A percentile compares a stretch with the other conserved stretches of the same genome.
Evolutionary conservation across 495 filamentous ascomycete species (phyloP).

Genomic region (Aspergillus panamensis): DNA sequence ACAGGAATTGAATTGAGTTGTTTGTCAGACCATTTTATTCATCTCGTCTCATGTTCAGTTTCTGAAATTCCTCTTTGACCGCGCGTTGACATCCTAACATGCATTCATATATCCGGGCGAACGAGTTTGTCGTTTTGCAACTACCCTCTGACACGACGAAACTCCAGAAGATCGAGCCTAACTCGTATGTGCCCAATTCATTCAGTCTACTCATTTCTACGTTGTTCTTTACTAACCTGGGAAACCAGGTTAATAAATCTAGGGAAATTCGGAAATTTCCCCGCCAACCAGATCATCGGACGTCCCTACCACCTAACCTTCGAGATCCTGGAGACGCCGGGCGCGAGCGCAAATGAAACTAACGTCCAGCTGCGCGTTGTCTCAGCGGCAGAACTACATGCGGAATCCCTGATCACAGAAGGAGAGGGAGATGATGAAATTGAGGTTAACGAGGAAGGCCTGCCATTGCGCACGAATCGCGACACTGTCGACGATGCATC

Average conservation of each 20-base stretch:
- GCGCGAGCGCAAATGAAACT: conserved; percentile 49
- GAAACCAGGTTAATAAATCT: conserved; percentile 67
- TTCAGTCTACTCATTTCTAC: not conserved
- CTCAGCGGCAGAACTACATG: conserved; percentile 75
- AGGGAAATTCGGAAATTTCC: conserved; percentile 87
- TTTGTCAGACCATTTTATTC: not conserved
- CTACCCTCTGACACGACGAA: conserved; percentile 65
- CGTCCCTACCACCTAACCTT: conserved; percentile 89
- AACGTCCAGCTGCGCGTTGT: conserved; percentile 67
- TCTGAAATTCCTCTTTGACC: not conserved
- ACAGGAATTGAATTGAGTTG: not conserved
- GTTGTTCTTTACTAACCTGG: conserved; percentile 20
- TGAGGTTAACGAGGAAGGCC: conserved; percentile 51
- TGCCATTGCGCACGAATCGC: conserved; percentile 73
- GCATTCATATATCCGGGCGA: conserved; percentile 56
- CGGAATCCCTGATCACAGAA: conserved; percentile 61
- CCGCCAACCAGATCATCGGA: conserved; percentile 78
- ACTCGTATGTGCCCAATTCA: conserved; percentile 61
- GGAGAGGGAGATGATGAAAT: conserved; percentile 49
- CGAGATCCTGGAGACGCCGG: conserved; percentile 71
- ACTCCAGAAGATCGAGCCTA: conserved; percentile 62
- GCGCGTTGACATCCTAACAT: conserved; percentile 20
- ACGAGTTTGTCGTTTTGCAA: conserved; percentile 60
- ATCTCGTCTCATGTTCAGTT: not conserved
- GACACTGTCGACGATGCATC: conserved; percentile 75